Base-by-base conservation (phyloP, 225 moss, liverwort and hornwort species). In the Pseudisothecium myosuroides region DNA sequence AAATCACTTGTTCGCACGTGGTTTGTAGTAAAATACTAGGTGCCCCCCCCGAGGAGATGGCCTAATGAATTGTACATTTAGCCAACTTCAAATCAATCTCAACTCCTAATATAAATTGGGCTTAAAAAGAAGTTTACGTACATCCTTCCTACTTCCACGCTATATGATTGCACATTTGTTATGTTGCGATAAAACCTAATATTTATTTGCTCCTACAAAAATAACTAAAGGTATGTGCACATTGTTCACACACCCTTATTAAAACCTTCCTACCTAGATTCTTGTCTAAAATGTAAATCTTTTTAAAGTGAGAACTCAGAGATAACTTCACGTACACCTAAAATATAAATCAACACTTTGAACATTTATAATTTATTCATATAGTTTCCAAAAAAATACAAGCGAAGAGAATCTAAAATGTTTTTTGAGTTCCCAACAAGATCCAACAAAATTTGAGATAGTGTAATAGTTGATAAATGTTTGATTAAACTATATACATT, bases 101-200 rank as follows among this genome's bases (percentile, higher is more conserved):
- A 66, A 0, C 1, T 19, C 5, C 11, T 36, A 36, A 36, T 1
- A 5, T 66, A 66, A 66, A 36, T 7, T 36, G 1, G 3, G 5
- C 19, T 36, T 10, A 19, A 18, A 18, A 65, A 66, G 11, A 66
- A 66, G 18, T 34, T 36, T 36, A 66, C 2, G 17, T 34, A 65
- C 5, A 34, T 65, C 19, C 11, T 67, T 67, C 0, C 11, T 67
- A 11, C 2, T 67, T 5, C 37, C 8, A 37, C 0, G 3, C 5
- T 37, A 20, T 37, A 21, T 37, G 6, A 37, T 37, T 67, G 66
- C 11, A 37, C 32, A 67, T 20, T 67, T 37, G 0, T 37, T 68
- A n/a, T 10, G 0, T n/a, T 68, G 22, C 1, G 0, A 1, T 21
- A 68, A 68, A 36, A n/a, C 1, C 22, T 7, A 68, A n/a, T 22